Conservation (phyloP, 2,329 filamentous ascomycete genomes). For the Penicillium hordei region DNA sequence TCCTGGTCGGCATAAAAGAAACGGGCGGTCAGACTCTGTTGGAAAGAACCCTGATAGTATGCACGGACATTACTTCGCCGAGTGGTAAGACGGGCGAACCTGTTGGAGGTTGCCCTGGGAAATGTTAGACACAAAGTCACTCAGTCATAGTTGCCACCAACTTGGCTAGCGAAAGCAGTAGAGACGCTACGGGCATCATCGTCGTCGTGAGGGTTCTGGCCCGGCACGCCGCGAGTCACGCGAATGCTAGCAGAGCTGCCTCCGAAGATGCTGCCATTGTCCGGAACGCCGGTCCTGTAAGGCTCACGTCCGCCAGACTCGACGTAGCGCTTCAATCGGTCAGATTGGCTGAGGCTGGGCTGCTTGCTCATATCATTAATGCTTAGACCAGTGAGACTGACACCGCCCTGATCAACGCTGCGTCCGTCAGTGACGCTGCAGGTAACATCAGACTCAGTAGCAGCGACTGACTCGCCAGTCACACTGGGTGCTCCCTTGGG, state of each 20-base stretch:
- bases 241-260: constrained; percentile 56
- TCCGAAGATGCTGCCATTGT: constrained; percentile 66
- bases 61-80: constrained; percentile 19
- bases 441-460: constrained; percentile 83
- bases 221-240: constrained; percentile 46
- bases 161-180: constrained; percentile 94
- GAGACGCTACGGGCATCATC: constrained; percentile 88
- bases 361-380: constrained; percentile 70
- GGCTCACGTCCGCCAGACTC: constrained; percentile 73
- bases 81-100: constrained; percentile 15
- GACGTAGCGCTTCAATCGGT: constrained; percentile 91
- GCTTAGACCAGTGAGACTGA: constrained; percentile 81
- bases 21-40: constrained; percentile 22
- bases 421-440: constrained; percentile 74
- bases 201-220: constrained; percentile 65
- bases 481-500: constrained; percentile 70
- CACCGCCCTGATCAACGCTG: constrained; percentile 74
- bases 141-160: constrained; percentile 68
- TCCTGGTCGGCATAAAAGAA: constrained; percentile 19
- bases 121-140: constrained; percentile 12
- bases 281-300: constrained; percentile 52
- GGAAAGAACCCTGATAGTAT: constrained; percentile 19
- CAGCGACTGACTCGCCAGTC: constrained; percentile 88
- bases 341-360: constrained; percentile 74
- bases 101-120: constrained; percentile 19